Base-by-base conservation (phyloP, 2,329 filamentous ascomycete species). In the Ambrosiella cleistominuta region DNA sequence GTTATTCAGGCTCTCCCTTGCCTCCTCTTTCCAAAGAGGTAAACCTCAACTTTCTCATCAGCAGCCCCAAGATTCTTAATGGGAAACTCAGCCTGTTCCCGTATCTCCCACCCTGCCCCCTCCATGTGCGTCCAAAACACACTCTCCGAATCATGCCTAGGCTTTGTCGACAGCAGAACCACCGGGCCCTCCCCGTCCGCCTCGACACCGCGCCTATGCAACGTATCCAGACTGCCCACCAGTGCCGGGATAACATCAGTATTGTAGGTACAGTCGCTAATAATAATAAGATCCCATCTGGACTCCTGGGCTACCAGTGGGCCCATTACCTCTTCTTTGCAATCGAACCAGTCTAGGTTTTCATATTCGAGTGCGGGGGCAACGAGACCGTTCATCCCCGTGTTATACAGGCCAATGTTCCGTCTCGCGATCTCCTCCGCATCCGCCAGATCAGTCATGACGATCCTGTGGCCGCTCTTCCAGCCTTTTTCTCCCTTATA, bases 211-310 rank as follows among this genome's bases (percentile, higher is more conserved):
- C 42, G 38, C 19, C 72, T 57, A 61, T 79, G 75, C 9, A 81
- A 64, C 1, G 74, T 71, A 1, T 73, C 73, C 40, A 81, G 66
- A 0, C 78, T 80, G 56, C 71, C 71, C 3, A 80, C 74, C 19
- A 82, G 70, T 1, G 75, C 71, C 1, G 75, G 73, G 35, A 81
- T 67, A 62, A 73, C 74, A 64, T 81, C 78, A 57, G 73, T 74
- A 61, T 81, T 81, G 69, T 81, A 81, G 0, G 78, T 81, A 70
- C 79, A 80, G 65, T 82, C 79, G 64, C 77, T 80, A 19, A 81
- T 68, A 56, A 79, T 69, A 52, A 80, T 64, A 4, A 80, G 66
- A 60, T 80, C 74, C 77, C 77, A 81, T 1, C 65, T 61, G 1
- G 42, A 37, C 11, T 66, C 67, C 0, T 69, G 66, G n/a, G 63